Conservation (phyloP, 192 early-diverging fungal species). For the Coemansia javaensis region DNA sequence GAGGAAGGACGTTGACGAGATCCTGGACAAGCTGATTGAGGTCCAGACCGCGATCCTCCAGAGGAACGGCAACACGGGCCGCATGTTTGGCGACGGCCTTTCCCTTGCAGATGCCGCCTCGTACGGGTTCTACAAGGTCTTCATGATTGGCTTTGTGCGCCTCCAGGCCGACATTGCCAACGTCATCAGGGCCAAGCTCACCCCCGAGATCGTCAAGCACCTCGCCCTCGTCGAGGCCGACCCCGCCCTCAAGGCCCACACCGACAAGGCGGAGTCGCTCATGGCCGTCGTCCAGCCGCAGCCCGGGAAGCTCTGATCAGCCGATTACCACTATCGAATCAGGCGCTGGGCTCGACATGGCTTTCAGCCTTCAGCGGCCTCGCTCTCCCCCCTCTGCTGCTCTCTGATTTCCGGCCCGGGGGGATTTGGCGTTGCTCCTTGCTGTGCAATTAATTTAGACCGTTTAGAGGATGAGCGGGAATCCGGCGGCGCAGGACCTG, state of each 20-base stretch:
- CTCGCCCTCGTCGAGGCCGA: conserved; percentile 8
- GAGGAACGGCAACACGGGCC: conserved; percentile 52
- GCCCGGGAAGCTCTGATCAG: no score
- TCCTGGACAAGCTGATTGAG: conserved; percentile 18
- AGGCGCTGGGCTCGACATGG: no score
- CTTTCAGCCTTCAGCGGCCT: no score
- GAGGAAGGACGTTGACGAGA: conserved; percentile 4
- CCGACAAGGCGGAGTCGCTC: no score
- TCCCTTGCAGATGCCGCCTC: conserved; percentile 35
- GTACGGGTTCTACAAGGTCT: conserved; percentile 12
- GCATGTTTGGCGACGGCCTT: conserved; percentile 35
- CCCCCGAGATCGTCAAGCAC: conserved; percentile 21
- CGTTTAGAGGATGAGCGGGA: conserved; percentile 17
- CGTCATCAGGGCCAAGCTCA: not conserved
- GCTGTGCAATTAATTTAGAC: not conserved
- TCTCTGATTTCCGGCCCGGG: no score
- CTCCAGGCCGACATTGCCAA: not conserved
- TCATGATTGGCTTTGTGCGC: not conserved
- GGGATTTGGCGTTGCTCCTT: no score
- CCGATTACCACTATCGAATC: no score
- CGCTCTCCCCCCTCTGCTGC: no score
- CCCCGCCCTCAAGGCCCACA: not conserved
- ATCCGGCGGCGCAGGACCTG: conserved; percentile 31
- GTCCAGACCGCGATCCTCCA: conserved; percentile 28
- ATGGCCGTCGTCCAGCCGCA: no score